These are phyloP conservation scores for Penicillium verhagenii DNA, from an alignment of 495 filamentous ascomycete species.

Conservation along the genomic window DNA sequence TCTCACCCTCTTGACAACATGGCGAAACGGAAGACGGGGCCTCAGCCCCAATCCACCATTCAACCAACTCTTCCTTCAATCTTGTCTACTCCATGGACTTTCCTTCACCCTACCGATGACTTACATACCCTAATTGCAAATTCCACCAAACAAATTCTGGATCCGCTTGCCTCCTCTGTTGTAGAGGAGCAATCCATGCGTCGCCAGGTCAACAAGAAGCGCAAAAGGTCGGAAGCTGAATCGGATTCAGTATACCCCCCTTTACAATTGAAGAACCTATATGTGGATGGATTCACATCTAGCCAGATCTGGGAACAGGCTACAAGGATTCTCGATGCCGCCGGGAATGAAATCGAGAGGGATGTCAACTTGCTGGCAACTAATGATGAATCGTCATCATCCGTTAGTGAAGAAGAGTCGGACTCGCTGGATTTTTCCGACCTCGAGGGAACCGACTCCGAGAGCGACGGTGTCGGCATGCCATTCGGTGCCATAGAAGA, in stretches of 20 bases:
- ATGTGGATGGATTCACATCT: slow-evolving; percentile 83
- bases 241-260: slow-evolving; percentile 40
- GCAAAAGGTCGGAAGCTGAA: slow-evolving; percentile 56
- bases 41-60: background rate
- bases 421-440: slow-evolving; percentile 22
- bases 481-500: slow-evolving; percentile 40
- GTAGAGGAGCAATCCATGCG: slow-evolving; percentile 61
- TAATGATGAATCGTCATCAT: slow-evolving; percentile 16
- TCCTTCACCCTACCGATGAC: slow-evolving; percentile 64
- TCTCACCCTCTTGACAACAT: slow-evolving; percentile 14
- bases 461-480: slow-evolving; percentile 30
- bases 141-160: slow-evolving; percentile 72
- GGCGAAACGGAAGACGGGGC: slow-evolving; percentile 15
- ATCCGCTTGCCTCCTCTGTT: slow-evolving; percentile 69
- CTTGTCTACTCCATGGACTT: slow-evolving; percentile 45
- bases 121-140: slow-evolving; percentile 64
- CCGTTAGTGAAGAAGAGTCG: slow-evolving; percentile 4
- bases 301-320: slow-evolving; percentile 95
- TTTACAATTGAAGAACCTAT: slow-evolving; percentile 71
- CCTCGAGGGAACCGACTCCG: slow-evolving; percentile 36
- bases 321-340: slow-evolving; percentile 58
- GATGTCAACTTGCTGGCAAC: slow-evolving; percentile 26
- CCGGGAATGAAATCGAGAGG: slow-evolving; percentile 33
- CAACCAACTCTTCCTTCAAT: slow-evolving; percentile 22
- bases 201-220: slow-evolving; percentile 60